Evolutionary conservation across 768 basidiomycete species (phyloP).

Genomic region (Leccinum pellstonianum): DNA sequence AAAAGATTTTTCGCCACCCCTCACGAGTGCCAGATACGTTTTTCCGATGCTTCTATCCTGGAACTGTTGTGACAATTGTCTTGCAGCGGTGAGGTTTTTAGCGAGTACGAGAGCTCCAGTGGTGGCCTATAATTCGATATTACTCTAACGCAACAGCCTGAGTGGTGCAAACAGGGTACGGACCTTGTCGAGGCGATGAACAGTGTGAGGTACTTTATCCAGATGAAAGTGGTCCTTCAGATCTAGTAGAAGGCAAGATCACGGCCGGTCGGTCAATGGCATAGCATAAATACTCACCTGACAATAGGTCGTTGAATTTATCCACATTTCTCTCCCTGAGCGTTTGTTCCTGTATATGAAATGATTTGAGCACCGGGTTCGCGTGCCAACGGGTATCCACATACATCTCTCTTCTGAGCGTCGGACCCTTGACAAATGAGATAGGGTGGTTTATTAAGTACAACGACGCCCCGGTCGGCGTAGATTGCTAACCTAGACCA

Average conservation of each 20-base stretch:
- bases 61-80: slow-evolving; percentile 58
- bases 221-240: slow-evolving; percentile 33
- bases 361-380: background rate
- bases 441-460: slow-evolving; percentile 61
- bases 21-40: slow-evolving; percentile 63
- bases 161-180: slow-evolving; percentile 1
- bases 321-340: slow-evolving; percentile 27
- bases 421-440: slow-evolving; percentile 51
- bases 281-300: slow-evolving; percentile 27
- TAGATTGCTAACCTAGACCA: slow-evolving; percentile 44
- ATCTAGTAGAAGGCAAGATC: slow-evolving; percentile 20
- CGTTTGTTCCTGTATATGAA: slow-evolving; percentile 15
- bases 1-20: slow-evolving; percentile 51
- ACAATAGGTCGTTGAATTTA: slow-evolving; percentile 38
- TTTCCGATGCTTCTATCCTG: slow-evolving; percentile 47
- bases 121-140: slow-evolving; percentile 43
- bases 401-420: slow-evolving; percentile 21
- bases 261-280: slow-evolving; percentile 4
- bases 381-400: slow-evolving; percentile 9
- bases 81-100: slow-evolving; percentile 41
- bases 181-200: slow-evolving; percentile 72
- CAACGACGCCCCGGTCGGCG: slow-evolving; percentile 50
- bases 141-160: background rate
- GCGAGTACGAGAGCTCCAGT: slow-evolving; percentile 64
- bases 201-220: slow-evolving; percentile 41